Conservation (phyloP, 148 eudicot genomes). For the Rhododendron ferrugineum region DNA sequence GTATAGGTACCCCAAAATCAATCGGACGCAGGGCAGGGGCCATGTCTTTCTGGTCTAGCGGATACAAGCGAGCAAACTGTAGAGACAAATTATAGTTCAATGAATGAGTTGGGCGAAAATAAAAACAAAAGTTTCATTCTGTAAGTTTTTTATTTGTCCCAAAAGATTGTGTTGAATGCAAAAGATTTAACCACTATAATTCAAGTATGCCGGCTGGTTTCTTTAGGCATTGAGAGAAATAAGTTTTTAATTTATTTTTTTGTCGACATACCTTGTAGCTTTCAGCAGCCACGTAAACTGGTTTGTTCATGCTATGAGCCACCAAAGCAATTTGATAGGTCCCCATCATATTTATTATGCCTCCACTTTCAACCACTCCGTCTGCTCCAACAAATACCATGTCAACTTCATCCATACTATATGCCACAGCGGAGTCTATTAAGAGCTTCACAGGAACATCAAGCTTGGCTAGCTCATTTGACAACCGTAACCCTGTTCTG, state of each 20-base stretch:
- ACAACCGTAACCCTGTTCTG: constrained; percentile 74
- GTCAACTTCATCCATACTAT: constrained; percentile 92
- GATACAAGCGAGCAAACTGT: constrained; percentile 98
- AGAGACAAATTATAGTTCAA: constrained; percentile 3
- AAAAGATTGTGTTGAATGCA: background rate
- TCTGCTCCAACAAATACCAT: constrained; percentile 98
- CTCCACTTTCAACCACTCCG: constrained; percentile 97
- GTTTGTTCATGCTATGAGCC: constrained; percentile 88
- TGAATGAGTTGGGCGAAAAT: background rate
- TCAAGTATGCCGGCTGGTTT: background rate
- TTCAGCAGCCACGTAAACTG: constrained; percentile 95
- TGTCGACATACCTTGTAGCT: constrained; percentile 76
- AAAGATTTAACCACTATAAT: background rate
- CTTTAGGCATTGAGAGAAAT: background rate
- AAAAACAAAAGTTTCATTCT: background rate
- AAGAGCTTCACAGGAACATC: constrained; percentile 91
- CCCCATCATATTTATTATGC: constrained; percentile 98
- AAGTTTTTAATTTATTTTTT: background rate
- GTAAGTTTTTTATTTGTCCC: background rate
- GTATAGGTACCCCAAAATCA: constrained; percentile 95
- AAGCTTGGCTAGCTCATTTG: constrained; percentile 91
- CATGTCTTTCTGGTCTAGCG: constrained; percentile 96
- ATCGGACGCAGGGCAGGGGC: constrained; percentile 91
- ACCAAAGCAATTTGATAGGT: constrained; percentile 92
- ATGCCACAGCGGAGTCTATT: constrained; percentile 96